Percentiles rank a stretch among this genome's conserved stretches.
Evolutionary conservation across 2,329 filamentous ascomycete species (phyloP).

Genomic region (Fusarium marasasianum): DNA sequence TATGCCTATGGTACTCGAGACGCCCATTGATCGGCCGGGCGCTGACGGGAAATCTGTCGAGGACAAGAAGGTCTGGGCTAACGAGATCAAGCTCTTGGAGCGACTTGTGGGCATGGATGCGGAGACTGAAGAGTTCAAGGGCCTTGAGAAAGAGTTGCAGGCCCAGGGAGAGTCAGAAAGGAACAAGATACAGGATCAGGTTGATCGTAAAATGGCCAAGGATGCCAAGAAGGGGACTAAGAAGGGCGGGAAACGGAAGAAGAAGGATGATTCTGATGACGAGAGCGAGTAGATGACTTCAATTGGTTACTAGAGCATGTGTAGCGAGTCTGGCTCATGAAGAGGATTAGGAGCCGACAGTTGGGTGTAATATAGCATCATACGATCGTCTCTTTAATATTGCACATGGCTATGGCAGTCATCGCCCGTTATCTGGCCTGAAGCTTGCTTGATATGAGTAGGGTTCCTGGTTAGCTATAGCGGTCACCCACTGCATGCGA

Average conservation of each 20-base stretch:
- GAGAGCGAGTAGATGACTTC: constrained; percentile 44
- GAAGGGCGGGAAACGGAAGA: constrained; percentile 50
- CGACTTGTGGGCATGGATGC: constrained; percentile 84
- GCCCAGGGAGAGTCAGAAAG: constrained; percentile 76
- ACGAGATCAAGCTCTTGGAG: constrained; percentile 95
- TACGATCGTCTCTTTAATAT: neutral
- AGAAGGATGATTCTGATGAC: constrained; percentile 46
- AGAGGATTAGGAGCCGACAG: neutral
- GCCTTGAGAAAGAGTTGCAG: constrained; percentile 71
- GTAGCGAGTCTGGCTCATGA: neutral
- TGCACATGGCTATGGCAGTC: neutral
- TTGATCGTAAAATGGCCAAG: constrained; percentile 76
- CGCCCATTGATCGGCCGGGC: constrained; percentile 82
- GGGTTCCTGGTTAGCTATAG: neutral
- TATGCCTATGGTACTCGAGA: constrained; percentile 93
- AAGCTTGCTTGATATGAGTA: neutral
- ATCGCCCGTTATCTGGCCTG: neutral
- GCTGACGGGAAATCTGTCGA: constrained; percentile 74
- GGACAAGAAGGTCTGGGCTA: constrained; percentile 86
- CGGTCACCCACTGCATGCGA: neutral
- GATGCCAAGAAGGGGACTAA: constrained; percentile 53
- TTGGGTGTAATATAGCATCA: neutral
- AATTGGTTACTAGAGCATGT: neutral
- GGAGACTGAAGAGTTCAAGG: constrained; percentile 76
- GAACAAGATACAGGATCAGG: constrained; percentile 79